Base-by-base conservation (phyloP, 2,329 filamentous ascomycete genomes). In the Neofusicoccum umdonicola region DNA sequence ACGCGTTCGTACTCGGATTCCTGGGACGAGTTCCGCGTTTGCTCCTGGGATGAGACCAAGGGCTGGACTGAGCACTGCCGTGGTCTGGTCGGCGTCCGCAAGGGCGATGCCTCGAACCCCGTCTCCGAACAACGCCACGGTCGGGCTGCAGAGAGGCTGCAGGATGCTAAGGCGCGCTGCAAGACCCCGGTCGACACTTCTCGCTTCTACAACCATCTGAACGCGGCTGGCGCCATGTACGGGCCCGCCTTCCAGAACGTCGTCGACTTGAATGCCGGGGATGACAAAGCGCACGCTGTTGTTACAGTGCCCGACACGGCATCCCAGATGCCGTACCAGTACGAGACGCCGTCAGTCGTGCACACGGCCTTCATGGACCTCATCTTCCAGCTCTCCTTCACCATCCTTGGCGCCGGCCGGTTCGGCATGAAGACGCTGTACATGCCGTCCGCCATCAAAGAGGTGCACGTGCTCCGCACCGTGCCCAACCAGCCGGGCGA, bases 1-100 rank as follows among this genome's bases (percentile, higher is more conserved):
- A 44, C 50, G 4, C 63, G 56, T 9, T 52, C 56, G 12, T 45
- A 57, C 19, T 52, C 57, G 11, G 60, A 66, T 22, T 27, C 35
- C 4, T 65, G 63, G 63, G 63, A 65, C 39, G 63, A 65, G 37
- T 65, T 65, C 56, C 45, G 54, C n/a, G n/a, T 65, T 17, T 61
- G 44, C 47, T 65, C 63, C 17, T 60, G 54, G 54, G 19, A 17
- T 17, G 27, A 17, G 13, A 39, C 47, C 4, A 61, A 61, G 22
- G 54, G 63, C 11, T 65, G 63, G 63, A 65, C 45, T 13, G 63
- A 65, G 47, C 56, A 65, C 35, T 65, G 54, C 37, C 63, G 56
- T 35, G 63, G 63, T 7, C 47, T 65, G 1, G 47, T 66, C 15
- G 50, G 51, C n/a, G 64, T 62, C 15, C 64, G 62, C 13, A 50